These are phyloP conservation scores for Cyclanthera cordifolia DNA, from an alignment of 306 rosid species.

Conservation along the genomic window DNA sequence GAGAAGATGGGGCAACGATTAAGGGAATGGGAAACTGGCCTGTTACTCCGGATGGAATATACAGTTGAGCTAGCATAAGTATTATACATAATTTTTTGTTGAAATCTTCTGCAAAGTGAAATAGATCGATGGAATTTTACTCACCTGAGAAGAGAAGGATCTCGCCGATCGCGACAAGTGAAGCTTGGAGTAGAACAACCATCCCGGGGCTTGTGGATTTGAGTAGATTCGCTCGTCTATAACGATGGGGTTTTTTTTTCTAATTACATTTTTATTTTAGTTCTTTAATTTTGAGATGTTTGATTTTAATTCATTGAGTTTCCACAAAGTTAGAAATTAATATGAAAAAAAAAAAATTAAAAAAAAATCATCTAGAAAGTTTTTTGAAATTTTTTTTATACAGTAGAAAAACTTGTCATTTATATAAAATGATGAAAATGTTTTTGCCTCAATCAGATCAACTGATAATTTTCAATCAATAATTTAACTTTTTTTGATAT, in stretches of 20 bases:
- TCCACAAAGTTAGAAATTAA: too few species aligned
- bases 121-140: neutral
- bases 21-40: conserved; percentile 35
- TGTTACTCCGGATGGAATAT: conserved; percentile 42
- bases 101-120: conserved; percentile 12
- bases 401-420: too few species aligned
- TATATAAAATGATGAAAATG: too few species aligned
- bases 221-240: conserved; percentile 12
- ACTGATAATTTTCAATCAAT: too few species aligned
- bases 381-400: too few species aligned
- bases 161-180: conserved; percentile 16
- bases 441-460: too few species aligned
- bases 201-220: conserved; percentile 9
- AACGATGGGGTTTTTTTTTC: neutral
- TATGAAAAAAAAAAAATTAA: too few species aligned
- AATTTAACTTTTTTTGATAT: too few species aligned
- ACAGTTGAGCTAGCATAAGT: conserved; percentile 46
- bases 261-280: too few species aligned
- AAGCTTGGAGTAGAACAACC: conserved; percentile 19
- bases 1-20: conserved; percentile 45
- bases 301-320: too few species aligned
- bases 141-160: conserved; percentile 27
- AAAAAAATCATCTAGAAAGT: too few species aligned
- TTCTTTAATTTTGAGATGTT: too few species aligned
- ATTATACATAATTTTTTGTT: conserved; percentile 35